Evolutionary conservation across 2,329 filamentous ascomycete genomes (phyloP).

Genomic region (Ophiostoma fasciatum): DNA sequence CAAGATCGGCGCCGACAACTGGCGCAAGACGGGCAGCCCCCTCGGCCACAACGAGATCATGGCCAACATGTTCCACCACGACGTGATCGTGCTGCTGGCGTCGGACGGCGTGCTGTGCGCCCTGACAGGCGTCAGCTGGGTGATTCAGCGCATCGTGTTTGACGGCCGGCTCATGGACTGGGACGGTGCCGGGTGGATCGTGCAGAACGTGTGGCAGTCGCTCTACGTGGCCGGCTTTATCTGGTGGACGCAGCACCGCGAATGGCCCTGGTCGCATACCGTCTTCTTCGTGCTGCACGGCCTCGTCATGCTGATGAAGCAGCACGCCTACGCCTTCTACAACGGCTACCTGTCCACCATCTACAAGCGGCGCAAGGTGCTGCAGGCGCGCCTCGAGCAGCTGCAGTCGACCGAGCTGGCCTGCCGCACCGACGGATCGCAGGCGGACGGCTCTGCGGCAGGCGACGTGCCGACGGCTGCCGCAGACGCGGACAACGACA

Average conservation of each 20-base stretch:
- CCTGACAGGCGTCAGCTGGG: constrained; percentile 48
- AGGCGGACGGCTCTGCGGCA: constrained; percentile 23
- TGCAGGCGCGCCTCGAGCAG: constrained; percentile 28
- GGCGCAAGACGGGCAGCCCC: constrained; percentile 49
- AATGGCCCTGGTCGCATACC: constrained; percentile 75
- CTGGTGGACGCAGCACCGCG: constrained; percentile 50
- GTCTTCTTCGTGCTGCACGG: constrained; percentile 64
- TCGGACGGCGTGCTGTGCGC: constrained; percentile 58
- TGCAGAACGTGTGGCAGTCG: constrained; percentile 62
- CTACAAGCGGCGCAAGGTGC: background rate
- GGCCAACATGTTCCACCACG: constrained; percentile 45
- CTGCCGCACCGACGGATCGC: constrained; percentile 19
- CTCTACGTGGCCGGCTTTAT: constrained; percentile 19
- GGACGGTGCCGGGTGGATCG: constrained; percentile 24
- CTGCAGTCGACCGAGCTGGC: constrained; percentile 10
- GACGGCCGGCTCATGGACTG: constrained; percentile 45
- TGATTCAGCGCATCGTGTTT: constrained; percentile 46
- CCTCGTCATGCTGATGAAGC: constrained; percentile 69
- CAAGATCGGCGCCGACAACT: constrained; percentile 54
- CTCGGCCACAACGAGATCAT: constrained; percentile 60
- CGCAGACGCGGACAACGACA: background rate
- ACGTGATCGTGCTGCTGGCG: constrained; percentile 38
- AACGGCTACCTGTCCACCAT: constrained; percentile 18
- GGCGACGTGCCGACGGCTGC: constrained; percentile 20
- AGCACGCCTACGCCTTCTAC: constrained; percentile 67